Evolutionary conservation across 2,329 filamentous ascomycete species (phyloP), one percentile per base, ranked within the genome.

Genomic region (Myriosclerotinia scirpicola): DNA sequence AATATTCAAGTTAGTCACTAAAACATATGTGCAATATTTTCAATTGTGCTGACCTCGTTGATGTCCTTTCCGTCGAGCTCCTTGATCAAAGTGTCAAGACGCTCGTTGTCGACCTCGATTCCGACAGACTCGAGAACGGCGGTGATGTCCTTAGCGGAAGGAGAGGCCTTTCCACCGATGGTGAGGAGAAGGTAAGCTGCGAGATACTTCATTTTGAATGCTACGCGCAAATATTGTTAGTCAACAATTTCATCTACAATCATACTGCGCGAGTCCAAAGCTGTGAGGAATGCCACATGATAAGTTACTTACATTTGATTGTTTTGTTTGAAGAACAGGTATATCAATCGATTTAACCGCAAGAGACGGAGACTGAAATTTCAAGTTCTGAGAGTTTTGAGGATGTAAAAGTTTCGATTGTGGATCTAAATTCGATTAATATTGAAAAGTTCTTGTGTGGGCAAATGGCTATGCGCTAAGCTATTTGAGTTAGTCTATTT

Each of bases 301-400:
- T 26, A 58, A 40, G 50, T 30, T 48, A 67, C 73, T 71, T 68
- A 77, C 75, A 72, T 72, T 73, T 72, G 22, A 60, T 54, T 69
- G 60, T 67, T 67, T 66, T 67, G 70, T 72, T 72, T 38, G 67
- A 69, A 68, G 76, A 93, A 93, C 90, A 90, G 85, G 91, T 93
- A 90, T 90, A 85, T 93, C 94, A 98, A 98, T 98, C 94, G 88
- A 90, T 96, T 98, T 96, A 97, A 97, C 94, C 94, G 93, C 91
- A 81, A 81, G 81, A 89, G 86, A 90, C 93, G 94, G 94, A 97
- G 94, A 98, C 94, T 97, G 94, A 96, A 87, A 90, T 93, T 92
- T 95, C 92, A 86, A 92, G 92, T 96, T 76, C 75, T 70, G 60
- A 62, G 62, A 64, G 59, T 64, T 66, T 66, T 48, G 40, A 40